Evolutionary conservation across 2,329 filamentous ascomycete genomes (phyloP), one percentile per base, ranked within the genome.

Genomic region (Fusarium haematococcum): DNA sequence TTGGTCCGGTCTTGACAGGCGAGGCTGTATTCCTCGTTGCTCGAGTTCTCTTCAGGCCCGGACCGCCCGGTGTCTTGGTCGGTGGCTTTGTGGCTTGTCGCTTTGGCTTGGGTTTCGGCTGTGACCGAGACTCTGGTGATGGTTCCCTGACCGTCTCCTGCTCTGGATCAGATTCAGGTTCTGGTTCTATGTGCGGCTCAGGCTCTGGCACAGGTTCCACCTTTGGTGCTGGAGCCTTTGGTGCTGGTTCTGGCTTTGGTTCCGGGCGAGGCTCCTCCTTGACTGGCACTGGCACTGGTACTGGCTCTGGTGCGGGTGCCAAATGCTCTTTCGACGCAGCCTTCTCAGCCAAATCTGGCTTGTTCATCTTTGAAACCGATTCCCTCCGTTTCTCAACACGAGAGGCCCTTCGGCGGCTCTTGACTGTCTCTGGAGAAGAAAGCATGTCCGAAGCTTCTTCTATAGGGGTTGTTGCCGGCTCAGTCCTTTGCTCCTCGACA

Each of bases 11-110:
- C 77, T 88, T 91, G 8, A 85, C 63, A 1, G 89, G 86, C 7
- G 88, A 86, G 1, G 88, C 83, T 2, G 84, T 77, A 67, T 79
- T 85, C 73, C 89, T 86, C 33, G 87, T 91, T 25, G 91, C 90
- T 50, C 86, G 85, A 57, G 87, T 90, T 75, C 91, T 86, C 80
- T 86, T 90, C 30, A 92, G 80, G 2, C 79, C 79, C 4, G 84
- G 82, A 6, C 80, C 79, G 7, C 81, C 70, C 9, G 69, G 63
- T n/a, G 67, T 48, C 54, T 67, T 73, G 39, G 62, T 60, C 2
- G 75, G 70, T 18, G 68, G 39, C 23, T 75, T 75, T 30, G 68
- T 76, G 32, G 72, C 65, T 63, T 73, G 74, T 14, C 72, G 74
- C 56, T 71, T 78, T n/a, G 68, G 69, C 48, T 75, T 69, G 16